Conservation (phyloP, 768 basidiomycete genomes). For the Hygrophorus pudorinus region DNA sequence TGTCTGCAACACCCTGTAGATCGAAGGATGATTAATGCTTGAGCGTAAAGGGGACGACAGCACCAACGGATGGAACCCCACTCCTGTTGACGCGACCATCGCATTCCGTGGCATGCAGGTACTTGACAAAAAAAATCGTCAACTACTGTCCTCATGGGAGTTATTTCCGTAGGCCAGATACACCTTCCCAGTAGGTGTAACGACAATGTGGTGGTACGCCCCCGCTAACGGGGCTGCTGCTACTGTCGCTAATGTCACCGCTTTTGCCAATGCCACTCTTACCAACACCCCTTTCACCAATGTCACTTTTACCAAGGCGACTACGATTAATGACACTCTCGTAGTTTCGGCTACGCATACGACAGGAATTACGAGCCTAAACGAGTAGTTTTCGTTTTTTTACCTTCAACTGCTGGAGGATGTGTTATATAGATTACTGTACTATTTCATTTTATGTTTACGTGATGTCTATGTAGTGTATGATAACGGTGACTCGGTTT, state of each 20-base stretch:
- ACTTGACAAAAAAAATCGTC: slow-evolving; percentile 7
- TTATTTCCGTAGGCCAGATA: slow-evolving; percentile 40
- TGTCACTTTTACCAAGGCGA: no score
- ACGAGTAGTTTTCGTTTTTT: no score
- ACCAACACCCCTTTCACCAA: no score
- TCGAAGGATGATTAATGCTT: not conserved
- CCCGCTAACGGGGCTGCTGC: slow-evolving; percentile 11
- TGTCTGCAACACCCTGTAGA: not conserved
- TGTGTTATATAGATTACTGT: no score
- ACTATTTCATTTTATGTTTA: no score
- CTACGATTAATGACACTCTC: no score
- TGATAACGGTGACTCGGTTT: no score
- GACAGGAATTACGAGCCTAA: no score
- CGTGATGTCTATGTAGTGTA: no score
- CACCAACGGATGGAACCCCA: slow-evolving; percentile 44
- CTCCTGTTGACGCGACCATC: slow-evolving; percentile 47
- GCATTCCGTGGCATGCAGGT: slow-evolving; percentile 56
- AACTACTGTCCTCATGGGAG: not conserved
- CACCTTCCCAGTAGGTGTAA: slow-evolving; percentile 72
- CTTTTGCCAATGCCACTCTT: not conserved
- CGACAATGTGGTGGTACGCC: slow-evolving; percentile 45
- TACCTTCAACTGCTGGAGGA: no score
- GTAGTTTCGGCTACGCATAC: no score
- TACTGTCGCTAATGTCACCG: not conserved
- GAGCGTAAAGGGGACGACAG: slow-evolving; percentile 35